These are phyloP conservation scores for Eucalyptus victrix DNA, from an alignment of 345 rosid species.

Conservation along the genomic window DNA sequence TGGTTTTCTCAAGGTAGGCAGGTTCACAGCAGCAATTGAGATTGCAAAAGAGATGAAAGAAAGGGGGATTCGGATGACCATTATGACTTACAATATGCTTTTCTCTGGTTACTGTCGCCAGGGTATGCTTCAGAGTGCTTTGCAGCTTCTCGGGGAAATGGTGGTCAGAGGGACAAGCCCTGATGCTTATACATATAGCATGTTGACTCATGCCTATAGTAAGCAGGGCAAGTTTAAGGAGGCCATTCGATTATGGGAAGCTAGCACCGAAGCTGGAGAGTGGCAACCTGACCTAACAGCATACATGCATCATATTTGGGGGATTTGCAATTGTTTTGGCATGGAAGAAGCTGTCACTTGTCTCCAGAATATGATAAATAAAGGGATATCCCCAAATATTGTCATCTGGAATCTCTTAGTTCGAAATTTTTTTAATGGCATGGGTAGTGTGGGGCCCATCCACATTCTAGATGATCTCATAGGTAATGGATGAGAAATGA, in stretches of 20 bases:
- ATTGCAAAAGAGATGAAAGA: slow-evolving; percentile 37
- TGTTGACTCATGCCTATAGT: slow-evolving; percentile 41
- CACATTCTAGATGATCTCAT: slow-evolving; percentile 29
- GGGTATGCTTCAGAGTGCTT: slow-evolving; percentile 30
- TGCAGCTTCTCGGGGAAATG: slow-evolving; percentile 59
- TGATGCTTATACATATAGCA: slow-evolving; percentile 51
- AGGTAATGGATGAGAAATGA: slow-evolving; percentile 10
- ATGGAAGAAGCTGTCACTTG: slow-evolving; percentile 28
- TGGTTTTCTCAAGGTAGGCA: slow-evolving; percentile 37
- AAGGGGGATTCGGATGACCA: slow-evolving; percentile 28
- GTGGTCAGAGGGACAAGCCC: slow-evolving; percentile 35
- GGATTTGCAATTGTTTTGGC: slow-evolving; percentile 39
- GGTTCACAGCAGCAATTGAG: slow-evolving; percentile 27
- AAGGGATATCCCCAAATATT: slow-evolving; percentile 37
- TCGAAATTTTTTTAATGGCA: slow-evolving; percentile 26
- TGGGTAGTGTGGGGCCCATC: slow-evolving; percentile 30
- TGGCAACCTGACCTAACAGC: slow-evolving; percentile 61
- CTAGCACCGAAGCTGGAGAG: slow-evolving; percentile 14
- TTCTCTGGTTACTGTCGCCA: slow-evolving; percentile 45
- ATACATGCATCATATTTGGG: slow-evolving; percentile 56
- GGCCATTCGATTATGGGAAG: slow-evolving; percentile 32
- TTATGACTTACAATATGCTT: slow-evolving; percentile 54
- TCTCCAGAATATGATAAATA: slow-evolving; percentile 40
- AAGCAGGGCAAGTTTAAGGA: slow-evolving; percentile 32
- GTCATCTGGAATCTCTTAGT: slow-evolving; percentile 69